These are phyloP conservation scores for Zopfochytrium polystomum DNA, from an alignment of 371 early-diverging fungal species.

Conservation along the genomic window DNA sequence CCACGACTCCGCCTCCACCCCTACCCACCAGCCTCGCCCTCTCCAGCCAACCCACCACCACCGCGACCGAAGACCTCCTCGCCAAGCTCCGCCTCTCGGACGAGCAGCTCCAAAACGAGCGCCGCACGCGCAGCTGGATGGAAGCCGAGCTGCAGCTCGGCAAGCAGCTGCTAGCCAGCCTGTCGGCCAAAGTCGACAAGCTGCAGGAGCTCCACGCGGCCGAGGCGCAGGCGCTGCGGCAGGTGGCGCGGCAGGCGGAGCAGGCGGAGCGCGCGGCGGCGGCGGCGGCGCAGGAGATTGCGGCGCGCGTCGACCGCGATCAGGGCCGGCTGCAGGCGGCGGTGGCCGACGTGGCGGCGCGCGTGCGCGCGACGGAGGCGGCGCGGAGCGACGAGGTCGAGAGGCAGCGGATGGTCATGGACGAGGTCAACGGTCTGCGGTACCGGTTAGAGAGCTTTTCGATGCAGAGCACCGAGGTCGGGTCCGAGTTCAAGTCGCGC, in stretches of 20 bases:
- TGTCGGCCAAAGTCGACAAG: slow-evolving; percentile 35
- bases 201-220: slow-evolving; percentile 20
- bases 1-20: background rate
- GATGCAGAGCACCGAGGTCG: slow-evolving; percentile 28
- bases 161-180: slow-evolving; percentile 33
- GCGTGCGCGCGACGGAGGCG: slow-evolving; percentile 23
- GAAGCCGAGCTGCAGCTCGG: slow-evolving; percentile 40
- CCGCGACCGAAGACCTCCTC: slow-evolving; percentile 19
- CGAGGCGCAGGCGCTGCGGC: slow-evolving; percentile 14
- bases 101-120: slow-evolving; percentile 38
- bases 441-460: slow-evolving; percentile 34
- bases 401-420: slow-evolving; percentile 19
- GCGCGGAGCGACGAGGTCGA: slow-evolving; percentile 28
- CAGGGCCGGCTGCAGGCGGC: slow-evolving; percentile 24
- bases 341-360: slow-evolving; percentile 31
- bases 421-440: slow-evolving; percentile 33
- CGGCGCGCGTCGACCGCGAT: slow-evolving; percentile 26
- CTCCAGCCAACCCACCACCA: background rate
- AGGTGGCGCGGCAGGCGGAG: slow-evolving; percentile 14
- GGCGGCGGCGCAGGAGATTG: slow-evolving; percentile 20
- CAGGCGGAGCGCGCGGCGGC: slow-evolving; percentile 28
- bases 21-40: slow-evolving; percentile 1
- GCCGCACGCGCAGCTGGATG: slow-evolving; percentile 33
- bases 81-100: slow-evolving; percentile 31
- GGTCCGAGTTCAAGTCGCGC: slow-evolving; percentile 28